Evolutionary conservation across 805 yeast genomes (phyloP).

Genomic region (Candida broadrunensis): DNA sequence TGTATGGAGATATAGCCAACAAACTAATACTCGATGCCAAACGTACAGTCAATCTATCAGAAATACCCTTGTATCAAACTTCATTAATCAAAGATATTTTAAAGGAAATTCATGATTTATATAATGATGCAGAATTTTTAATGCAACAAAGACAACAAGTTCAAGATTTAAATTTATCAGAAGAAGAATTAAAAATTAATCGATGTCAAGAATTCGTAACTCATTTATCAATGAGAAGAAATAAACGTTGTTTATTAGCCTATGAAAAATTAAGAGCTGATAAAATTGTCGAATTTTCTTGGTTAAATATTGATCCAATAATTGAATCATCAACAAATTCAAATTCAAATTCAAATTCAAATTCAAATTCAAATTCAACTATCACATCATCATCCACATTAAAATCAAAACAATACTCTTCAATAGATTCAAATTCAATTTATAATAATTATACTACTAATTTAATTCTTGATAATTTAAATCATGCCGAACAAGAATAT

Average conservation of each 20-base stretch:
- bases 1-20: slow-evolving; percentile 88
- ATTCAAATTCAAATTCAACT: neutral
- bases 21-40: slow-evolving; percentile 86
- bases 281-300: slow-evolving; percentile 61
- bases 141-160: slow-evolving; percentile 29
- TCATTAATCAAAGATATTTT: slow-evolving; percentile 67
- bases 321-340: slow-evolving; percentile 15
- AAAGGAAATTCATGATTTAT: slow-evolving; percentile 67
- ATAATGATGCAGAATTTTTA: slow-evolving; percentile 52
- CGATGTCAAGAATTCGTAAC: slow-evolving; percentile 69
- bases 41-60: slow-evolving; percentile 63
- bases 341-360: slow-evolving; percentile 6
- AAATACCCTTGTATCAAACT: slow-evolving; percentile 67
- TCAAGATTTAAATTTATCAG: slow-evolving; percentile 14
- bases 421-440: slow-evolving; percentile 4
- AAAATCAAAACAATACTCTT: slow-evolving; percentile 2
- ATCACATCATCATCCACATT: slow-evolving; percentile 13
- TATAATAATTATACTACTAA: slow-evolving; percentile 21
- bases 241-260: slow-evolving; percentile 86
- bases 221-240: slow-evolving; percentile 75
- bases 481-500: slow-evolving; percentile 80
- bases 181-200: slow-evolving; percentile 44
- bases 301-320: slow-evolving; percentile 64
- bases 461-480: slow-evolving; percentile 48
- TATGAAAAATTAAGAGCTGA: slow-evolving; percentile 73